These are phyloP conservation scores for Tuber aestivum DNA, from an alignment of 495 filamentous ascomycete species.

Conservation along the genomic window DNA sequence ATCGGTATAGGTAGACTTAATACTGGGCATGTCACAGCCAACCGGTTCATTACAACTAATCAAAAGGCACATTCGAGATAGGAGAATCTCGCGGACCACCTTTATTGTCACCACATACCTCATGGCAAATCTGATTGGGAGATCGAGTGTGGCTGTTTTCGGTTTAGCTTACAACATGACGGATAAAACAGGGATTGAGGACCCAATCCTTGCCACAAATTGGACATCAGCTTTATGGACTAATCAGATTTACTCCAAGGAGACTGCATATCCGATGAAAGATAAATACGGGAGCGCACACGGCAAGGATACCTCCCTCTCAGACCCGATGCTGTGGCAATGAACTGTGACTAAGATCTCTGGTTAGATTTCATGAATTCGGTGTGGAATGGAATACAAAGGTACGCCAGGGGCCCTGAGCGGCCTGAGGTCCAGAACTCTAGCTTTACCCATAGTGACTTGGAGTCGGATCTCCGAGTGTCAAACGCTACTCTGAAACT, in stretches of 20 bases:
- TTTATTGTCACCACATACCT: neutral
- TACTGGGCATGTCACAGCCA: neutral
- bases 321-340: neutral
- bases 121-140: neutral
- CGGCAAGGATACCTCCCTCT: neutral
- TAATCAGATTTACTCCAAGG: neutral
- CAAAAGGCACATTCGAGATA: neutral
- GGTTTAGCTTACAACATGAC: neutral
- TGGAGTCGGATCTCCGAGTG: neutral
- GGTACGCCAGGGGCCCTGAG: neutral
- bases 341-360: neutral
- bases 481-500: neutral
- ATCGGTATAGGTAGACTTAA: neutral
- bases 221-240: neutral
- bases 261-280: fast-evolving
- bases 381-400: neutral
- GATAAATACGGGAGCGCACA: neutral
- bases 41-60: neutral
- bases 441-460: too few species aligned
- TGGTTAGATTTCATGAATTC: neutral
- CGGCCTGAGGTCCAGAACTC: too few species aligned
- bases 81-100: neutral
- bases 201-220: neutral
- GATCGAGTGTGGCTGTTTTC: neutral
- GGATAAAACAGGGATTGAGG: neutral